These are phyloP conservation scores for Areca catechu DNA, from an alignment of 176 grass and related monocot genomes.

Conservation along the genomic window DNA sequence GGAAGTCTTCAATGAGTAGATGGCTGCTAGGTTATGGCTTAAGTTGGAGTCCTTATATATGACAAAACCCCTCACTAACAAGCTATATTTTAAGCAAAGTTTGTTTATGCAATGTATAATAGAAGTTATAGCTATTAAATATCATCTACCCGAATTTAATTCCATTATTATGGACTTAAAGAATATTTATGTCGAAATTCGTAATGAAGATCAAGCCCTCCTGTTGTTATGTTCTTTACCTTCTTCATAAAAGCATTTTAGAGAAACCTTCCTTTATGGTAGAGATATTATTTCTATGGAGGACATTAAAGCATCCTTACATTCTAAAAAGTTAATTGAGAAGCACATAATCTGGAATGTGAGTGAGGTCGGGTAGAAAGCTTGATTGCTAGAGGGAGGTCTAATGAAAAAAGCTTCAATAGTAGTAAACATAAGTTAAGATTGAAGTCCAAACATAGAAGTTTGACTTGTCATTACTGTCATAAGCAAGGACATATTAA, in stretches of 20 bases:
- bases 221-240: background rate
- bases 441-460: background rate
- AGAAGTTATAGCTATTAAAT: too few relatives aligned
- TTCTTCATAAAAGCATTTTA: background rate
- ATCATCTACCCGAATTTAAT: too few relatives aligned
- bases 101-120: background rate
- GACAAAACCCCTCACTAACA: background rate
- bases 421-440: background rate
- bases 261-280: background rate
- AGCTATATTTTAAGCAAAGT: background rate
- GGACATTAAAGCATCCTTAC: background rate
- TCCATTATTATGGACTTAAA: background rate
- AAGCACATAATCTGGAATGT: background rate
- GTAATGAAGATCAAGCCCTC: background rate
- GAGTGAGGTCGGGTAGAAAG: background rate
- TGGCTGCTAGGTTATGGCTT: background rate
- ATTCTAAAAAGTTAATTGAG: background rate
- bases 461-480: background rate
- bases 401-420: background rate
- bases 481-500: background rate
- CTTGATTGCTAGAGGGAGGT: background rate
- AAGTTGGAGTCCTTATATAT: background rate
- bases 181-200: background rate
- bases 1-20: background rate
- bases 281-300: background rate